Evolutionary conservation across 805 yeast species (phyloP).

Genomic region (Ogataea nonfermentans): DNA sequence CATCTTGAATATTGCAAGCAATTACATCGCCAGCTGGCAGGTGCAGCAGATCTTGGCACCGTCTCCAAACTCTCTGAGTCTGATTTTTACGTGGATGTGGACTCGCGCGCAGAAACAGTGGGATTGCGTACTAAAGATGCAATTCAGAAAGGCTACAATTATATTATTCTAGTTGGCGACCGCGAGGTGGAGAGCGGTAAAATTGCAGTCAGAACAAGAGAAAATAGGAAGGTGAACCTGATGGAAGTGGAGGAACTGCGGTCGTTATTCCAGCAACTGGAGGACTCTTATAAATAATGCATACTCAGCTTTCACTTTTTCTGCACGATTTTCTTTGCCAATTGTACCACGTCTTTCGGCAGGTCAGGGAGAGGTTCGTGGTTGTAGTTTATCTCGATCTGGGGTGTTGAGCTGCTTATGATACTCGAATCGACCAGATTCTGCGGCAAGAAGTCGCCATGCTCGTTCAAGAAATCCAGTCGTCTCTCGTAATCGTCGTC

Average conservation of each 20-base stretch:
- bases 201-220: slow-evolving; percentile 62
- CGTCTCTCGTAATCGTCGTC: slow-evolving; percentile 45
- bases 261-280: slow-evolving; percentile 52
- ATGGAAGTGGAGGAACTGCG: slow-evolving; percentile 51
- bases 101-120: slow-evolving; percentile 71
- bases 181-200: slow-evolving; percentile 62
- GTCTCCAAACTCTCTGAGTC: slow-evolving; percentile 58
- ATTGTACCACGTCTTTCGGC: slow-evolving; percentile 15
- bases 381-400: slow-evolving; percentile 22
- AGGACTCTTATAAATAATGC: slow-evolving; percentile 42
- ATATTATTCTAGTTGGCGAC: slow-evolving; percentile 83
- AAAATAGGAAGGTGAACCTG: slow-evolving; percentile 43
- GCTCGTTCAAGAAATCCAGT: slow-evolving; percentile 40
- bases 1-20: slow-evolving; percentile 56
- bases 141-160: slow-evolving; percentile 68
- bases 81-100: slow-evolving; percentile 74
- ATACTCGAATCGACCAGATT: slow-evolving; percentile 28
- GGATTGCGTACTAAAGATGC: slow-evolving; percentile 83
- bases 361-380: slow-evolving; percentile 25
- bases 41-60: slow-evolving; percentile 38
- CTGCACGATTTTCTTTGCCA: slow-evolving; percentile 19
- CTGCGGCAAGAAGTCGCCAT: slow-evolving; percentile 57
- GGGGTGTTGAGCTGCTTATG: slow-evolving; percentile 25
- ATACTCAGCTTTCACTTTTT: slow-evolving; percentile 2
- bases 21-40: slow-evolving; percentile 46